A percentile compares a stretch with the other conserved stretches of the same genome.
phyloP scores from a whole-genome alignment of 768 basidiomycete genomes.

The Podaxis mareebaensis region DNA sequence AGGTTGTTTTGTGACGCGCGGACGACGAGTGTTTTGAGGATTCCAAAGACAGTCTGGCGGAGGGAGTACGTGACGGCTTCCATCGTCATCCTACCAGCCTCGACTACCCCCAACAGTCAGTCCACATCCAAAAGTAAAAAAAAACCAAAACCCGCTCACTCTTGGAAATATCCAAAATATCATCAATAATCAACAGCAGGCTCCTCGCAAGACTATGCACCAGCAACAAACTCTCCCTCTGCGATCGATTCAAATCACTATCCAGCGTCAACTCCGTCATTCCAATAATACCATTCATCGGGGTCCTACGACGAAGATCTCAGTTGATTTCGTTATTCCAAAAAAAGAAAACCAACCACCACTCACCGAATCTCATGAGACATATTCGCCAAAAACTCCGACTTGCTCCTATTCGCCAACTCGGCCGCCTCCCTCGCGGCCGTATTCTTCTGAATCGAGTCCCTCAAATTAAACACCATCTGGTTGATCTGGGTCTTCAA shows the following conservation, averaged over 20 bases:
- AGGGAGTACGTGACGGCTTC: conserved; percentile 98
- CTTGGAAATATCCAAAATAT: conserved; percentile 99
- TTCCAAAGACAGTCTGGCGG: conserved; percentile 95
- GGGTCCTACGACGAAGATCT: conserved; percentile 61
- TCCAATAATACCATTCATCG: conserved; percentile 99
- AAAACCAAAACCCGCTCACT: conserved; percentile 56
- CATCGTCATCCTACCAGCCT: conserved; percentile 99
- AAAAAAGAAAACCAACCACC: neutral
- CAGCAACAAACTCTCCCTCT: conserved; percentile 92
- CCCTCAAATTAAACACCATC: conserved; percentile 97
- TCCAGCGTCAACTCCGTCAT: conserved; percentile 99
- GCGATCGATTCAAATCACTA: conserved; percentile 90
- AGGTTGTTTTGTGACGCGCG: conserved; percentile 96
- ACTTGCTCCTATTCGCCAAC: conserved; percentile 95
- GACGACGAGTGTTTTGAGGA: conserved; percentile 96
- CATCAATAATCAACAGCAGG: conserved; percentile 94
- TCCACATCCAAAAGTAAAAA: neutral
- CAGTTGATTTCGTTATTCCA: neutral
- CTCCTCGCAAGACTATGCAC: conserved; percentile 95
- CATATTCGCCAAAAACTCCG: conserved; percentile 99
- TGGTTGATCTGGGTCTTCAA: conserved; percentile 99
- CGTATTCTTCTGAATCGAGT: conserved; percentile 98
- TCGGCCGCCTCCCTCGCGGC: conserved; percentile 97
- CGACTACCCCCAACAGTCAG: conserved; percentile 55
- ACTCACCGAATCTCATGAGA: conserved; percentile 80